Evolutionary conservation across 371 early-diverging fungal genomes (phyloP), one percentile per base, ranked within the genome.

Genomic region (Syncephalastrum contaminatum): DNA sequence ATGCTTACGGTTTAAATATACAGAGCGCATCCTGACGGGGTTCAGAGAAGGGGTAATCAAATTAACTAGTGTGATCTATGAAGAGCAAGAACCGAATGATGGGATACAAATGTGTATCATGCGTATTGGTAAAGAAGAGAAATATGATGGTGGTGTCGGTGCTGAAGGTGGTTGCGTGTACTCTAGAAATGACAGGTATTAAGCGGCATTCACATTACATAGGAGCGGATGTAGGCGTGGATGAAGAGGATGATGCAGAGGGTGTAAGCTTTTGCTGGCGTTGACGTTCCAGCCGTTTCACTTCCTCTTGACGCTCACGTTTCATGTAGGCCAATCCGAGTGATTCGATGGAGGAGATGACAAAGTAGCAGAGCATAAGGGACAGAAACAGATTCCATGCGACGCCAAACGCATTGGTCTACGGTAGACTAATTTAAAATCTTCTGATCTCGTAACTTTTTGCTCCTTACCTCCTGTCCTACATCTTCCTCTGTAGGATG

Each of bases 321-420:
- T 73, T 79, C 54, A 86, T 67, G 59, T 85, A 84, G 16, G 88
- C 73, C 51, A 83, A 67, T 4, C 94, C 94, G 57, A 93, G 77
- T 0, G 93, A 78, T 67, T 95, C 93, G 12, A 94, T 75, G 22
- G 91, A 86, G 46, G 89, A 89, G 16, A 92, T 55, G 4, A 86
- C 64, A 77, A 94, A 95, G 70, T 92, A 94, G 0, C 77, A 70
- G 39, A 94, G 75, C 94, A 90, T 95, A 18, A 83, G 58, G 2
- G 80, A 75, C n/a, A 94, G 74, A 44, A 94, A 60, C 1, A 77
- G 69, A 63, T 93, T 93, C 96, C 95, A 94, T 27, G 54, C 55
- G 27, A 54, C 51, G 70, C 74, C n/a, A 78, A 65, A 20, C 66
- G 75, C 44, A 77, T 72, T 58, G 68, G 60, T 61, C 73, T 71